Percentiles rank a stretch among this genome's conserved stretches.
Conservation (phyloP, 2,329 filamentous ascomycete species). For the Akanthomyces dipterigenus region DNA sequence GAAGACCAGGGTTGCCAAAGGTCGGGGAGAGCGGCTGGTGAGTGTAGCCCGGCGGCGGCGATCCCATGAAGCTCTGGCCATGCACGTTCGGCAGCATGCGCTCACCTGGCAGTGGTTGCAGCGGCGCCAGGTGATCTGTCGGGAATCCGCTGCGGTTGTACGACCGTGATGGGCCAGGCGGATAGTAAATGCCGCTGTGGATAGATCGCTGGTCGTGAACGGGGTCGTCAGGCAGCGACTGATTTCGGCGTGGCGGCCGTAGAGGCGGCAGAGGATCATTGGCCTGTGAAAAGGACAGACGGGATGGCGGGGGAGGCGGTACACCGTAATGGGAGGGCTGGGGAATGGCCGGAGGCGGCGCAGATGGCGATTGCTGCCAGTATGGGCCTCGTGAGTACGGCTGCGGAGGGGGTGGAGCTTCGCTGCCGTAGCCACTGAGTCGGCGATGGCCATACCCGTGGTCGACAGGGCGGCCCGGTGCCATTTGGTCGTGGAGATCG, state of each 20-base stretch:
- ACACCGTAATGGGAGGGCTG: slow-evolving; percentile 20
- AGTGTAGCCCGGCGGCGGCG: slow-evolving; percentile 26
- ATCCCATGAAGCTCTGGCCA: slow-evolving; percentile 27
- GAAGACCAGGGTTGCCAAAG: slow-evolving; percentile 27
- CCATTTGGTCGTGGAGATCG: slow-evolving; percentile 23
- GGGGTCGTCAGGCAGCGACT: slow-evolving; percentile 27
- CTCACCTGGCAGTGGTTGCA: slow-evolving; percentile 25
- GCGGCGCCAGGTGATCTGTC: slow-evolving; percentile 23
- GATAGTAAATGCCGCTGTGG: slow-evolving; percentile 26
- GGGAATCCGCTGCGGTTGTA: slow-evolving; percentile 27
- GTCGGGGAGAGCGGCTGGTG: slow-evolving; percentile 30
- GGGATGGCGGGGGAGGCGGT: slow-evolving; percentile 17
- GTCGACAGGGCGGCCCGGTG: slow-evolving; percentile 25
- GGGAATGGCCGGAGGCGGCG: slow-evolving; percentile 20
- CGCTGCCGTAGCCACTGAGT: slow-evolving; percentile 25
- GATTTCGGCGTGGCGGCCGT: slow-evolving; percentile 30
- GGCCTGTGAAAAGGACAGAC: slow-evolving; percentile 30
- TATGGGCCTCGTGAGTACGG: slow-evolving; percentile 25
- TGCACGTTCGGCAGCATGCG: slow-evolving; percentile 30
- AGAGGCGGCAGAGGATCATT: slow-evolving; percentile 32
- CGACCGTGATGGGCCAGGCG: slow-evolving; percentile 21
- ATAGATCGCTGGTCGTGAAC: slow-evolving; percentile 25
- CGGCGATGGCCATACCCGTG: slow-evolving; percentile 25
- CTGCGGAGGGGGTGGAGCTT: slow-evolving; percentile 16
- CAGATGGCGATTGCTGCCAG: slow-evolving; percentile 27